Conservation (phyloP, 345 rosid genomes). For the Ricinus communis region DNA sequence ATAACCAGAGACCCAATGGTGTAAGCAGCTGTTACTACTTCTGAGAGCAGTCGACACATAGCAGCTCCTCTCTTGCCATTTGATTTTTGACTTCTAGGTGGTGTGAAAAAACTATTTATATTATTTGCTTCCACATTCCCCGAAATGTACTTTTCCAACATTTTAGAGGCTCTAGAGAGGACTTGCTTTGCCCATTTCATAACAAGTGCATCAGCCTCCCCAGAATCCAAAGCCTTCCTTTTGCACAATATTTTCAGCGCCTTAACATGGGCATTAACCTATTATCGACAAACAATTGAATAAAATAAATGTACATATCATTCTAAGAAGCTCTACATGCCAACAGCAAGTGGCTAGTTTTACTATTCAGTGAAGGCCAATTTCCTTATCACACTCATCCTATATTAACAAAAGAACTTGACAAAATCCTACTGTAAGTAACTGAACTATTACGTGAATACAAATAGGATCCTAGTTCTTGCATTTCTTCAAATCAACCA, state of each 20-base stretch:
- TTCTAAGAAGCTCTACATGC: neutral
- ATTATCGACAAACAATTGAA: conserved; percentile 30
- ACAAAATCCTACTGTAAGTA: neutral
- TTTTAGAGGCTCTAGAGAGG: conserved; percentile 57
- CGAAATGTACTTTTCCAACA: conserved; percentile 62
- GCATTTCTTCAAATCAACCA: neutral
- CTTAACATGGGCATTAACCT: conserved; percentile 94
- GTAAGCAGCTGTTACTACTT: conserved; percentile 64
- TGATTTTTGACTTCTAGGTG: conserved; percentile 54
- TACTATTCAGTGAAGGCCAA: neutral
- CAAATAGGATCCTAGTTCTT: neutral
- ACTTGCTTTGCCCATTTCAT: conserved; percentile 65
- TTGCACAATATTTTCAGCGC: conserved; percentile 82
- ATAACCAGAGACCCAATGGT: conserved; percentile 78
- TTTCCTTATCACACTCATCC: neutral
- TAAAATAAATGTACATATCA: neutral
- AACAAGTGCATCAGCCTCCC: conserved; percentile 69
- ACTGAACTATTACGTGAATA: neutral
- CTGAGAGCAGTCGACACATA: conserved; percentile 40
- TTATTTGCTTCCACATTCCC: conserved; percentile 37
- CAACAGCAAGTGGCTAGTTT: neutral
- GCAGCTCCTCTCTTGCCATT: conserved; percentile 46
- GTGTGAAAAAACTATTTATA: conserved; percentile 51
- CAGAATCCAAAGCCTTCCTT: conserved; percentile 55
- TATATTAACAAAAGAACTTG: neutral